Evolutionary conservation across 179 eudicot genomes (phyloP).

Genomic region (Camellia oleifera): DNA sequence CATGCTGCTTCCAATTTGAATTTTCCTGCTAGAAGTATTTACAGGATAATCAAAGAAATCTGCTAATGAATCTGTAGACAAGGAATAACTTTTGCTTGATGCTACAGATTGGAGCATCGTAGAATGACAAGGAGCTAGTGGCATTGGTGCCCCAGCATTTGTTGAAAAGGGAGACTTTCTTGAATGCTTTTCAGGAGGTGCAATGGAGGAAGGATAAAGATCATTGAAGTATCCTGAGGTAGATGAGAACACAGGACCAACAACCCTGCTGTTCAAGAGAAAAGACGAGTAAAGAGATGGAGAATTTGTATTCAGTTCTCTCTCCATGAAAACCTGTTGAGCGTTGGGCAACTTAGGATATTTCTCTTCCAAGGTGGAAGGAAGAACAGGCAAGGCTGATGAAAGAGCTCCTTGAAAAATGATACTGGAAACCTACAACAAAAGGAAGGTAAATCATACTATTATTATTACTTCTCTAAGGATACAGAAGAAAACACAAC

Average conservation of each 20-base stretch:
- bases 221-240: slow-evolving; percentile 57
- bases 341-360: slow-evolving; percentile 50
- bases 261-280: slow-evolving; percentile 50
- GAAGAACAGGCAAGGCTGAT: slow-evolving; percentile 62
- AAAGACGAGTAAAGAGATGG: slow-evolving; percentile 38
- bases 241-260: slow-evolving; percentile 68
- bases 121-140: slow-evolving; percentile 36
- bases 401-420: slow-evolving; percentile 54
- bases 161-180: slow-evolving; percentile 46
- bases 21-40: slow-evolving; percentile 30
- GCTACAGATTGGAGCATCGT: slow-evolving; percentile 44
- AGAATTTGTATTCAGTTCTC: slow-evolving; percentile 39
- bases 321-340: slow-evolving; percentile 51
- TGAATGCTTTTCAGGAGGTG: slow-evolving; percentile 47
- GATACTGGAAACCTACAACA: slow-evolving; percentile 9
- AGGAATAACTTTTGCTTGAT: slow-evolving; percentile 45
- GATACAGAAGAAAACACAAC: background rate
- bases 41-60: slow-evolving; percentile 54
- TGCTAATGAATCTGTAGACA: slow-evolving; percentile 59
- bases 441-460: background rate
- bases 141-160: slow-evolving; percentile 38
- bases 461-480: background rate
- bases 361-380: slow-evolving; percentile 42
- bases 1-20: slow-evolving; percentile 38
- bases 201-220: slow-evolving; percentile 58